Evolutionary conservation across 2,329 filamentous ascomycete genomes (phyloP), one percentile per base, ranked within the genome.

Genomic region (Xenoacremonium recifei): DNA sequence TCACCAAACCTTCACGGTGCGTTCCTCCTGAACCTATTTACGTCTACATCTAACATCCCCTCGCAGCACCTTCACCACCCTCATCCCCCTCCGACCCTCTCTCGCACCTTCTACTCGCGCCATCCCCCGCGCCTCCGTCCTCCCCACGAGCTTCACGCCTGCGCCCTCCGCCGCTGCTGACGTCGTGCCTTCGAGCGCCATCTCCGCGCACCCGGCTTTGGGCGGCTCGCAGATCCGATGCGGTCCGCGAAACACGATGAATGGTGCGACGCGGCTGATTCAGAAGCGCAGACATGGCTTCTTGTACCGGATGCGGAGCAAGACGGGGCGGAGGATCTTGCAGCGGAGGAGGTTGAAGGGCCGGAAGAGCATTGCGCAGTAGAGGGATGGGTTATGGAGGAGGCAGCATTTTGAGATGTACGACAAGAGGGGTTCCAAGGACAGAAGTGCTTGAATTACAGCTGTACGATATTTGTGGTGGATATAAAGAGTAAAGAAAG

Each of bases 271-370:
- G 40, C 70, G 79, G 25, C 65, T 82, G 40, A 61, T 81, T 12
- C 76, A 80, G 63, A 82, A 82, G 70, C 70, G 79, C 18, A 70
- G 78, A 50, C 73, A 76, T 50, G 80, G 79, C 1, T 83, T 80
- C 53, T 60, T 83, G 35, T 70, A 67, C 50, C 67, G 79, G 27
- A 61, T 72, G 50, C 65, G 70, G 50, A 72, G 71, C 34, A 71
- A 68, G 57, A 74, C 69, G 9, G 79, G 79, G 3, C 66, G 71
- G 43, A 77, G 73, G 64, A 77, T 72, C 45, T 55, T 83, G 39
- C 62, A 66, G 57, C 64, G 78, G 54, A 68, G 80, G 62, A 68
- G 58, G 62, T 51, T 67, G 12, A 82, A 81, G 72, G 73, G 76
- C 39, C 64, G 79, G 49, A 67, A 63, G 55, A 61, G 67, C 46